These are phyloP conservation scores for Albugo candida DNA, from an alignment of 352 stramenopile genomes.

Conservation along the genomic window DNA sequence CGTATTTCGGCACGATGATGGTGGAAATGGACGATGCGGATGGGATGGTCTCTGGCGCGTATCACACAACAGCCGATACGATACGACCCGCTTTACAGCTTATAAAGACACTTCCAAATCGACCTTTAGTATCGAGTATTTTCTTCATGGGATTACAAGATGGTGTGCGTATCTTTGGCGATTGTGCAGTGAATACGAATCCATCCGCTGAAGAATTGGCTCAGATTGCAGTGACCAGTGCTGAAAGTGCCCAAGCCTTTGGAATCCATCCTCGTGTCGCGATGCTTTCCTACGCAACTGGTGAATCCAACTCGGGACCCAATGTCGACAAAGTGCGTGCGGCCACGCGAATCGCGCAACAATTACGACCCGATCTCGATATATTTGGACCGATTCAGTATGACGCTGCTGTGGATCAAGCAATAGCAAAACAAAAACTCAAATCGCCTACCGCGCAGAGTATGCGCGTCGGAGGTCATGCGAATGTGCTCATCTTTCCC, in stretches of 20 bases:
- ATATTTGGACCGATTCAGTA: slow-evolving; percentile 81
- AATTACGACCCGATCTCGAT: slow-evolving; percentile 41
- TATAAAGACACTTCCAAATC: slow-evolving; percentile 59
- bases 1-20: slow-evolving; percentile 77
- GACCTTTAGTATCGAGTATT: slow-evolving; percentile 55
- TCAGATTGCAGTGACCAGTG: slow-evolving; percentile 58
- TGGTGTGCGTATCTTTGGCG: slow-evolving; percentile 63
- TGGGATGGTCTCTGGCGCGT: slow-evolving; percentile 71
- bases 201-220: slow-evolving; percentile 51
- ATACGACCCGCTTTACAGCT: slow-evolving; percentile 73
- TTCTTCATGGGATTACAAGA: slow-evolving; percentile 80
- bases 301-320: slow-evolving; percentile 51
- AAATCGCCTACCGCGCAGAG: slow-evolving; percentile 34
- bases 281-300: slow-evolving; percentile 69
- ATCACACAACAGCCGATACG: slow-evolving; percentile 76
- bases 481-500: slow-evolving; percentile 76
- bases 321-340: slow-evolving; percentile 77
- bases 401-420: slow-evolving; percentile 54
- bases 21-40: slow-evolving; percentile 57
- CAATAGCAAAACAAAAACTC: slow-evolving; percentile 67
- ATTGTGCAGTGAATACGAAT: slow-evolving; percentile 74
- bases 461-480: slow-evolving; percentile 42
- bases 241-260: slow-evolving; percentile 56
- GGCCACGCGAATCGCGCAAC: slow-evolving; percentile 44
- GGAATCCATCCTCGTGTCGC: slow-evolving; percentile 64